Conservation (phyloP, 495 filamentous ascomycete genomes). For the Amphirosellinia nigrospora region DNA sequence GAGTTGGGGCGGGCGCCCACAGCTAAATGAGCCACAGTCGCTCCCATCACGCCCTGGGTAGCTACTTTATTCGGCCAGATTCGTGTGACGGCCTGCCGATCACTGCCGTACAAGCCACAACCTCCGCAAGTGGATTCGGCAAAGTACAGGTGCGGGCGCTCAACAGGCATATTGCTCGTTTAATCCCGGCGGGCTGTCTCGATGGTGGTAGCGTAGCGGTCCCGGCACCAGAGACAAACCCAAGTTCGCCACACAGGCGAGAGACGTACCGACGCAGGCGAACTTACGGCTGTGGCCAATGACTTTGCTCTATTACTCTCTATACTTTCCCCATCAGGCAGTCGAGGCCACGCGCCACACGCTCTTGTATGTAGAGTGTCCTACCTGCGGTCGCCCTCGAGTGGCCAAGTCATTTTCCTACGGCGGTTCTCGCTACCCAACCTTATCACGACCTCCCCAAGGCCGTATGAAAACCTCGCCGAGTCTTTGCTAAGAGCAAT, state of each 20-base stretch:
- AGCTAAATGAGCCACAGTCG: slow-evolving; percentile 1
- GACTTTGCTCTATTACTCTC: neutral
- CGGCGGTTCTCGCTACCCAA: neutral
- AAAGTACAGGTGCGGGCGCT: slow-evolving; percentile 4
- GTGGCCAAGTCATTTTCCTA: neutral
- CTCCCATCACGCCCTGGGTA: slow-evolving; percentile 20
- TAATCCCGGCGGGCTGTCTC: neutral
- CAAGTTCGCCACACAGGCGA: slow-evolving; percentile 2
- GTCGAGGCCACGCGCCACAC: slow-evolving; percentile 12
- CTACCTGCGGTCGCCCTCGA: neutral
- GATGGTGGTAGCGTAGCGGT: slow-evolving; percentile 2
- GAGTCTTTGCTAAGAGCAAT: neutral
- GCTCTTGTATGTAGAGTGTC: slow-evolving; percentile 4
- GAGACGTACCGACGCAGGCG: slow-evolving; percentile 20
- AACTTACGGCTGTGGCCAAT: slow-evolving; percentile 10
- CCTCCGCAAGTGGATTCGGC: slow-evolving; percentile 13
- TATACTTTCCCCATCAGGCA: slow-evolving; percentile 24
- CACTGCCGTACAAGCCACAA: slow-evolving; percentile 18
- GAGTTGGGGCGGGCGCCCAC: slow-evolving; percentile 4
- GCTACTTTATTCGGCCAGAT: slow-evolving; percentile 16
- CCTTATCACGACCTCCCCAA: neutral
- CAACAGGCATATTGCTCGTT: neutral
- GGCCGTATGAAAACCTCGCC: neutral
- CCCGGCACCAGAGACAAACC: neutral
- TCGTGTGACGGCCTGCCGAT: slow-evolving; percentile 8